These are phyloP conservation scores for Aspergillus aculeatinus DNA, from an alignment of 2,329 filamentous ascomycete species.

Conservation along the genomic window DNA sequence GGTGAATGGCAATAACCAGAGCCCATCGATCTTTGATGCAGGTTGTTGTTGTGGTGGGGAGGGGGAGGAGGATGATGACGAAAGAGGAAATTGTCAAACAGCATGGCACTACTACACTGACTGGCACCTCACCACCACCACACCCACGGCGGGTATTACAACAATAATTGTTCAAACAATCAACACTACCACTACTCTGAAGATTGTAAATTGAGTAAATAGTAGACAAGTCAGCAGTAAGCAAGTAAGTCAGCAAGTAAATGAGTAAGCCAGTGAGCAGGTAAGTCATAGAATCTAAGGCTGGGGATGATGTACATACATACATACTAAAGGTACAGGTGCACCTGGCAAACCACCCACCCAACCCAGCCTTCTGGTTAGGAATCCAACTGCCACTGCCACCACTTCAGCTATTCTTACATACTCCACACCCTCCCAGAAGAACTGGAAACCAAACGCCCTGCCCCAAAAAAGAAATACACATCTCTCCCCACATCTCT, in stretches of 20 bases:
- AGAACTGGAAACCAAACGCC: background rate
- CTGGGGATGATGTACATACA: background rate
- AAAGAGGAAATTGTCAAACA: constrained; percentile 4
- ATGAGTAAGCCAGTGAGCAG: background rate
- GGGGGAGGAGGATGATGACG: constrained; percentile 3
- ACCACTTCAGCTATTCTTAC: background rate
- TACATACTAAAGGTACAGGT: background rate
- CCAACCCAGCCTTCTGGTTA: background rate
- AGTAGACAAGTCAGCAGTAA: background rate
- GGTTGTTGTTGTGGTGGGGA: background rate
- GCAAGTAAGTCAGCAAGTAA: background rate
- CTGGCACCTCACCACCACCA: too few relatives aligned
- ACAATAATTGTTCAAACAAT: background rate
- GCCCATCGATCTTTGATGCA: too few relatives aligned
- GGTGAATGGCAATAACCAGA: too few relatives aligned
- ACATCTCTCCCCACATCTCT: background rate
- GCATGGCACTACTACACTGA: background rate
- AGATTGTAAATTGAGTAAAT: background rate
- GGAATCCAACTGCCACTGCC: background rate
- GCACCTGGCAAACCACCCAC: background rate
- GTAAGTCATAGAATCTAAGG: background rate
- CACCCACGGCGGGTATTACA: background rate
- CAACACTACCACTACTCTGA: background rate
- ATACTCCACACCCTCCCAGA: background rate
- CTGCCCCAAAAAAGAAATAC: constrained; percentile 6